A percentile compares a stretch with the other conserved stretches of the same genome.
These are phyloP conservation scores for Macadamia tetraphylla DNA, from an alignment of 164 flowering plant genomes.

Conservation along the genomic window DNA sequence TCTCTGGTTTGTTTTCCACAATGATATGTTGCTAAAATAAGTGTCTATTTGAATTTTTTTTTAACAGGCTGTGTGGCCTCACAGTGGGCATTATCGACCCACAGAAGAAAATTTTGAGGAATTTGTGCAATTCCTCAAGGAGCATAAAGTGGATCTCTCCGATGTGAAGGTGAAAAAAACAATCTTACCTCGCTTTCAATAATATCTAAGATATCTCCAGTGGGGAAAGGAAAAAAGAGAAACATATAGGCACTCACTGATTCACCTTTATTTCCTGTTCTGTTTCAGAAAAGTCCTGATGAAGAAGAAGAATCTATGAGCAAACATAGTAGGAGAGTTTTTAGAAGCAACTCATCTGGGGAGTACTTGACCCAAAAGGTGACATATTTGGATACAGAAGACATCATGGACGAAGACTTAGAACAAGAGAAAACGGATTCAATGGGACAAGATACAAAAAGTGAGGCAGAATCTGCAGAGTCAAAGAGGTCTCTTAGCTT, in stretches of 20 bases:
- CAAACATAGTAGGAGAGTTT: neutral
- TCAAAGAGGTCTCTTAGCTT: constrained; percentile 20
- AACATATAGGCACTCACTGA: constrained; percentile 2
- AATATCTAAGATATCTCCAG: neutral
- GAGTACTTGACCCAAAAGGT: constrained; percentile 7
- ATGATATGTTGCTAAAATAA: neutral
- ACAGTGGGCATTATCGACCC: constrained; percentile 95
- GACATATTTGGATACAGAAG: constrained; percentile 9
- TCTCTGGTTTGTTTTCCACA: neutral
- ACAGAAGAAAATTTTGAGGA: constrained; percentile 86
- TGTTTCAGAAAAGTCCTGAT: constrained; percentile 53
- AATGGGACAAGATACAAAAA: constrained; percentile 3
- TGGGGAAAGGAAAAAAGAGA: neutral
- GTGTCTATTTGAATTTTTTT: neutral
- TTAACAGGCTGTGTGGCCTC: constrained; percentile 90
- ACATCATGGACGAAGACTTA: neutral
- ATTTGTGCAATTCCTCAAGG: constrained; percentile 60
- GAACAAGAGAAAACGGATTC: constrained; percentile 7
- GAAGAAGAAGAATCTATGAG: constrained; percentile 36
- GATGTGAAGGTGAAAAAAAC: constrained; percentile 58
- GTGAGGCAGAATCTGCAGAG: constrained; percentile 3
- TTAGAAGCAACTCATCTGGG: constrained; percentile 9
- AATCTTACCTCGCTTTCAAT: neutral
- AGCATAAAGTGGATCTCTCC: constrained; percentile 58
- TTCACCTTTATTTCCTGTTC: neutral